Evolutionary conservation across 148 eudicot genomes (phyloP).

Genomic region (Limonium bicolor): DNA sequence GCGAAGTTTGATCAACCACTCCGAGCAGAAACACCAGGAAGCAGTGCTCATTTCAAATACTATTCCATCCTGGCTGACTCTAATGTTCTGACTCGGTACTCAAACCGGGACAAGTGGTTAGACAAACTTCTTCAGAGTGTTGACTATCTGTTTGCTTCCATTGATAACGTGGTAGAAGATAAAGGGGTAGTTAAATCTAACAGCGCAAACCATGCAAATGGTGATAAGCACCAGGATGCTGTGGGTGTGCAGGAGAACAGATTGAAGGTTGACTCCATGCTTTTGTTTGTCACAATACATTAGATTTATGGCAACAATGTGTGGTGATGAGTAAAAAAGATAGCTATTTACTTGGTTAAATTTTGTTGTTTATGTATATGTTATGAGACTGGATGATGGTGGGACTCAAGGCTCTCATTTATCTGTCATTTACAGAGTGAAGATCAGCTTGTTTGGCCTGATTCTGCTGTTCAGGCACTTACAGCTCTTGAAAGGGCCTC

Average conservation of each 20-base stretch:
- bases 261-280: too few relatives aligned
- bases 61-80: constrained; percentile 35
- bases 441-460: constrained; percentile 45
- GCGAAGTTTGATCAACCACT: constrained; percentile 27
- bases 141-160: constrained; percentile 34
- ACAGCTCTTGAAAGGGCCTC: constrained; percentile 73
- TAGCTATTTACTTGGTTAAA: too few relatives aligned
- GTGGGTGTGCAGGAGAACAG: constrained; percentile 21
- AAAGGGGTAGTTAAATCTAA: constrained; percentile 21
- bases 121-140: constrained; percentile 73
- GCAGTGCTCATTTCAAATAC: constrained; percentile 41
- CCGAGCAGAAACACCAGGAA: constrained; percentile 70
- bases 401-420: too few relatives aligned
- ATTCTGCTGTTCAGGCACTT: constrained; percentile 51
- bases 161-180: constrained; percentile 22
- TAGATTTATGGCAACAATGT: too few relatives aligned
- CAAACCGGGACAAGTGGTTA: constrained; percentile 73
- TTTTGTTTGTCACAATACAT: too few relatives aligned
- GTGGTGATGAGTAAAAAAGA: too few relatives aligned
- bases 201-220: constrained; percentile 11
- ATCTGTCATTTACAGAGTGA: constrained; percentile 23
- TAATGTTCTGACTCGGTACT: constrained; percentile 54
- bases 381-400: too few relatives aligned
- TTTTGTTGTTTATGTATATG: too few relatives aligned
- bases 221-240: constrained; percentile 6